Evolutionary conservation across 805 yeast genomes (phyloP), one percentile per base, ranked within the genome.

Genomic region (Barnettozyma sp.): DNA sequence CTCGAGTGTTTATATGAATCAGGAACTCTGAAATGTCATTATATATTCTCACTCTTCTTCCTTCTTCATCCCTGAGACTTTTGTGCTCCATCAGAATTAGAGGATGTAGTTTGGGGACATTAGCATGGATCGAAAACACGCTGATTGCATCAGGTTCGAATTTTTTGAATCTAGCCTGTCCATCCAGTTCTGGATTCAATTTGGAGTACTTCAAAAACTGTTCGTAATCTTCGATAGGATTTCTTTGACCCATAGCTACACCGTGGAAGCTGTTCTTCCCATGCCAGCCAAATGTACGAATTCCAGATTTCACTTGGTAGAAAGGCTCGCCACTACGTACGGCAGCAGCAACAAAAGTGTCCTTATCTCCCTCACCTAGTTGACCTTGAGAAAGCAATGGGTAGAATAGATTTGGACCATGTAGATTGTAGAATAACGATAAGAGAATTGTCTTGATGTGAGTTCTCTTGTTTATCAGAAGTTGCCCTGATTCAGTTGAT

Each of bases 311-410:
- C 9, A 27, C 30, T 14, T 27, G 30, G 13, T 29, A 29, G 17
- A 29, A 29, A n/a, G 32, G 32, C 17, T 29, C 32, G 12, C 32
- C 32, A 8, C 23, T 24, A 8, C 32, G 22, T 6, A 29, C n/a
- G 3, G 32, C 32, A 4, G 23, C 32, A 16, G 23, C 16, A 20
- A 29, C 18, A 20, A 29, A 29, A 3, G 32, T 29, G 18, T 29
- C 32, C 24, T 29, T 29, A 17, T 29, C 32, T 13, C 32, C 32
- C 15, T 29, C 32, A 13, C 32, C 32, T 16, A 29, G 9, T 12
- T 18, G 15, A 4, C 32, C 22, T 16, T 29, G 32, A 7, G 32
- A n/a, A 13, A 29, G 15, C 23, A 29, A 16, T 11, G 32, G 23
- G 11, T 29, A 29, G 32, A 19, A 29, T 13, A 29, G 8, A 11